Evolutionary conservation across 257 asterid genomes (phyloP).

Genomic region (Gentiana dahurica): DNA sequence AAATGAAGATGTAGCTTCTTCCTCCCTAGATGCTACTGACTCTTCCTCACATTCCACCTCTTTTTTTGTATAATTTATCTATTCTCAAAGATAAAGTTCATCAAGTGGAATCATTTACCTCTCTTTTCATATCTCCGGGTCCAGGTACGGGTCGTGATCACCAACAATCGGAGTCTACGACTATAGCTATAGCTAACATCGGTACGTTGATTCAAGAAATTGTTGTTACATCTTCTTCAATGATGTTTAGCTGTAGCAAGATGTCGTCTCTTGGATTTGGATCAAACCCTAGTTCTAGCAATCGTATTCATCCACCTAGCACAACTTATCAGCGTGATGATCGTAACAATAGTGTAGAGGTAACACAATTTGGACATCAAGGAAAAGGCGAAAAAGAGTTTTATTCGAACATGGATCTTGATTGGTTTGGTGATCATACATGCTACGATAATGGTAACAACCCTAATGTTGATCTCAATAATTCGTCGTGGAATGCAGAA

Average conservation of each 20-base stretch:
- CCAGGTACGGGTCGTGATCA: neutral
- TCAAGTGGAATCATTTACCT: constrained; percentile 49
- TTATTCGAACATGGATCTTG: constrained; percentile 18
- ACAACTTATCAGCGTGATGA: too few relatives aligned
- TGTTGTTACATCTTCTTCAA: constrained; percentile 50
- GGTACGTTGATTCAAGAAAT: constrained; percentile 72
- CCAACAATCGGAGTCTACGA: constrained; percentile 32
- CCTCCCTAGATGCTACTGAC: constrained; percentile 18
- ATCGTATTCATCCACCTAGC: too few relatives aligned
- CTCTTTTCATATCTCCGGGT: constrained; percentile 22
- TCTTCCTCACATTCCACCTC: constrained; percentile 14
- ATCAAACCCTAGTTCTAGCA: too few relatives aligned
- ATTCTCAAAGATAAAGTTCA: constrained; percentile 49
- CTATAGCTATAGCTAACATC: constrained; percentile 35
- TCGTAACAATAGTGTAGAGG: too few relatives aligned
- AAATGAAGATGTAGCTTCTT: constrained; percentile 13
- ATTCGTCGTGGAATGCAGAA: neutral
- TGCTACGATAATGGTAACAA: constrained; percentile 9
- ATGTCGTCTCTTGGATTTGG: constrained; percentile 26
- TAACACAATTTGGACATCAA: neutral
- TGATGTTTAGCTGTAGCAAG: constrained; percentile 60
- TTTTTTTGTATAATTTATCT: constrained; percentile 58
- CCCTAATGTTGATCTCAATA: neutral
- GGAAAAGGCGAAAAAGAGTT: constrained; percentile 13
- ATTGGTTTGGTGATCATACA: constrained; percentile 22